Evolutionary conservation across 805 yeast species (phyloP), one percentile per base, ranked within the genome.

Genomic region (Millerago galiae): DNA sequence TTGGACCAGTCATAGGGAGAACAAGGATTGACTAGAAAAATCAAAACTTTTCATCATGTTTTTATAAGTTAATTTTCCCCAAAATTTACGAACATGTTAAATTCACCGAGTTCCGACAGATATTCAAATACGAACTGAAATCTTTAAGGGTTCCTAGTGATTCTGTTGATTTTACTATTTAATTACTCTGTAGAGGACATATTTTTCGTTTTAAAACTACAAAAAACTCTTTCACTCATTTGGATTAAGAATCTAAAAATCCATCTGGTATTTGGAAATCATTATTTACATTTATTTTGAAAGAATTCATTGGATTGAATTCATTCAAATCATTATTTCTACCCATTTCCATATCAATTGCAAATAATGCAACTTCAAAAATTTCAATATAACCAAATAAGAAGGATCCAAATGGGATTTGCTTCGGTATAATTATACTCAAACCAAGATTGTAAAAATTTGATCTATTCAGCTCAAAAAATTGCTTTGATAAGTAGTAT

Each of bases 351-450:
- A 42, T 38, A 16, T 42, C 45, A 18, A 42, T 35, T 10, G 42
- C 45, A 26, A 42, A 38, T 5, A 42, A 35, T 8, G 36, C 40
- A 29, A 42, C 40, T 42, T 42, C 45, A 35, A 42, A 42, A 7
- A 38, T 37, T 16, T 42, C 45, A 24, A 42, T 30, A 29, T 42
- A 42, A 8, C 45, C 45, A 25, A 31, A 38, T 6, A 42, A 18
- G 13, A 42, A 42, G 1, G 42, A 34, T 12, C 35, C 35, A 16
- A 42, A 30, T 26, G 45, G 45, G 11, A 42, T 8, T 13, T 42
- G 37, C 17, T 39, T 38, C 12, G 42, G 42, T 11, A 42, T 25
- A 2, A 24, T 24, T 27, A 42, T 42, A 21, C 45, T 42, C 14
- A 30, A 35, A 10, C 45, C 45, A 4, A 42, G 21, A 30, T 42